Evolutionary conservation across 345 rosid species (phyloP), one percentile per base, ranked within the genome.

Genomic region (Physaria fendleri): DNA sequence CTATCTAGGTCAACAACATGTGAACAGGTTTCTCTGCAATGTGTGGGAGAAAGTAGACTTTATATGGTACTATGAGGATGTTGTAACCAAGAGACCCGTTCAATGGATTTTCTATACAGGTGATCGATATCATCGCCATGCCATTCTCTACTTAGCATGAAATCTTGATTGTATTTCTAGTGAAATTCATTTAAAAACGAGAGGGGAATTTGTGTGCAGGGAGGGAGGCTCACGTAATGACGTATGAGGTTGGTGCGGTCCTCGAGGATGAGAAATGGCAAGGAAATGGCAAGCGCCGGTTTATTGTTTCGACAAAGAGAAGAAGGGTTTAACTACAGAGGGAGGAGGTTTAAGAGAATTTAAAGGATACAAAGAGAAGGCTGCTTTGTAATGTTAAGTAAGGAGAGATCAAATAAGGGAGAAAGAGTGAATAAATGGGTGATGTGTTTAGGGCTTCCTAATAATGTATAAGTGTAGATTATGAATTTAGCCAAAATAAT

Each of bases 1-100:
- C 25, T 81, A 85, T 35, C 68, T 81, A 10, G 93, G 93, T 2
- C 79, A 78, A 65, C 14, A 48, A 41, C 8, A 39, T 10, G 66
- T 79, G 7, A 78, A 76, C 48, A 81, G 87, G 6, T 85, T 85
- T 48, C 69, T 74, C 9, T 85, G 83, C 56, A 77, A 79, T 34
- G 83, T 79, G 10, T 85, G 87, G 89, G 77, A 75, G 71, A 82
- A 82, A 47, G 83, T 76, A 5, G 85, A 82, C 51, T 85, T 85
- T 62, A 74, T 82, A 71, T 70, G 78, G 80, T 82, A 81, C 71
- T 79, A 79, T 3, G 89, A 85, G 6, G 84, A 82, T 66, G 84
- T 79, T 7, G 29, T n/a, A 42, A 79, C 84, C 15, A 80, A 77
- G 69, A 80, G 76, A 71, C 92, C 92, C 3, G 82, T 85, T n/a